These are phyloP conservation scores for Wickerhamomyces sp. DNA, from an alignment of 1,139 yeast species.

Conservation along the genomic window DNA sequence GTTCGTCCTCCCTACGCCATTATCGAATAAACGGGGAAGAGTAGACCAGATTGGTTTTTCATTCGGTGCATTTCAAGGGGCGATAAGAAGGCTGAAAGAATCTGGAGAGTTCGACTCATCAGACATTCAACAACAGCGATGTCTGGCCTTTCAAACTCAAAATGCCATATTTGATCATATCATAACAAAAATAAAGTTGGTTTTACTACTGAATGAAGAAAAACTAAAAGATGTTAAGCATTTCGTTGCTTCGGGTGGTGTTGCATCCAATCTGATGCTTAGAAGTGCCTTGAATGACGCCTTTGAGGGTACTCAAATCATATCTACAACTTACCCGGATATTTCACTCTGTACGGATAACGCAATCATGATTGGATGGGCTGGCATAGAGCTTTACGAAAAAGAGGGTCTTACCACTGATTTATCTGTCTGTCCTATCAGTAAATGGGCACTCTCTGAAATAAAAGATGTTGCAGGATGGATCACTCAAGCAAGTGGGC, in stretches of 20 bases:
- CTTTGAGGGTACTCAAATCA: conserved; percentile 26
- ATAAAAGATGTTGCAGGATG: conserved; percentile 48
- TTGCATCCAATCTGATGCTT: conserved; percentile 67
- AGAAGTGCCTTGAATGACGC: conserved; percentile 43
- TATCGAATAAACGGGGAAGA: conserved; percentile 43
- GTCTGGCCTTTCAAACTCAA: conserved; percentile 63
- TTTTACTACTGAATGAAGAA: conserved; percentile 38
- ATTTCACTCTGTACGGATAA: conserved; percentile 83
- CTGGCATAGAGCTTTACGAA: conserved; percentile 85
- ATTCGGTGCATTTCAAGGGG: conserved; percentile 73
- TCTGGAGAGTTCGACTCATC: conserved; percentile 10
- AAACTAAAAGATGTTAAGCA: conserved; percentile 42
- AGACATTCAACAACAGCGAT: conserved; percentile 24
- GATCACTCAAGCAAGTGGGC: conserved; percentile 21
- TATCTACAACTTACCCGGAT: conserved; percentile 59
- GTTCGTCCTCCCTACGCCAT: conserved; percentile 44
- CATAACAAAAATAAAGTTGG: conserved; percentile 54
- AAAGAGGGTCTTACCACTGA: conserved; percentile 40
- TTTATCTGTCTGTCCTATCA: conserved; percentile 49
- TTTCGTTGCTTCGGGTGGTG: conserved; percentile 91
- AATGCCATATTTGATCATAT: conserved; percentile 67
- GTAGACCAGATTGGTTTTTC: conserved; percentile 51
- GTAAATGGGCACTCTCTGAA: conserved; percentile 71
- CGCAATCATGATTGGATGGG: conserved; percentile 97
- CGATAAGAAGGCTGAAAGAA: conserved; percentile 35